These are phyloP conservation scores for Hypoxylon sp. DNA, from an alignment of 2,329 filamentous ascomycete species.

Conservation along the genomic window DNA sequence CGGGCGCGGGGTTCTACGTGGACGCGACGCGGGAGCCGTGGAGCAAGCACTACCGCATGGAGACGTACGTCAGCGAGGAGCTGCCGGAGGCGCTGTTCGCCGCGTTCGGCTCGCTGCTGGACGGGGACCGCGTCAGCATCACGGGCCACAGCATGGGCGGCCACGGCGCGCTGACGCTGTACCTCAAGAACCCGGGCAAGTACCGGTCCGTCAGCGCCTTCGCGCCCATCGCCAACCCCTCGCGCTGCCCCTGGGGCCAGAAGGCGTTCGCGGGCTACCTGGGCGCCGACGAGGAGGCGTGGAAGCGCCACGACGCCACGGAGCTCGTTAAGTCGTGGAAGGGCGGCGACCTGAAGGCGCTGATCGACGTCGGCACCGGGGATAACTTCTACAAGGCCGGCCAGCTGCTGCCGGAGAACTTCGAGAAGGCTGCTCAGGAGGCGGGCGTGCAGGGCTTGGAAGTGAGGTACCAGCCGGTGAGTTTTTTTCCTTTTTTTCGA, in stretches of 20 bases:
- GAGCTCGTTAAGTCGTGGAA: constrained; percentile 81
- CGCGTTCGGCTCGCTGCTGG: constrained; percentile 76
- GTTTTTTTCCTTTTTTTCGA: constrained; percentile 42
- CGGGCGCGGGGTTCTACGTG: constrained; percentile 93
- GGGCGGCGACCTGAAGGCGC: constrained; percentile 73
- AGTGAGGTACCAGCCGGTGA: constrained; percentile 83
- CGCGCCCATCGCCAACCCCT: constrained; percentile 89
- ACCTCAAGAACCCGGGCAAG: constrained; percentile 88
- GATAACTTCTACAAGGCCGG: constrained; percentile 97
- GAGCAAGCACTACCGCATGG: constrained; percentile 88
- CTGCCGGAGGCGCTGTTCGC: constrained; percentile 82
- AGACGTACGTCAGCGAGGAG: constrained; percentile 90
- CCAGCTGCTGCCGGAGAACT: constrained; percentile 94
- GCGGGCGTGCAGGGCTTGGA: constrained; percentile 79
- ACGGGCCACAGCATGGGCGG: constrained; percentile 98
- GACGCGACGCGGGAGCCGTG: constrained; percentile 84
- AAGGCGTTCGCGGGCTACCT: constrained; percentile 96
- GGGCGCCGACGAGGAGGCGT: constrained; percentile 77
- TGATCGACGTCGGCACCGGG: constrained; percentile 93
- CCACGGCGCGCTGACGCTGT: constrained; percentile 92
- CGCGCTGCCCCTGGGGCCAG: constrained; percentile 89
- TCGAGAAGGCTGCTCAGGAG: constrained; percentile 82
- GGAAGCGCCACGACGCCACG: constrained; percentile 92
- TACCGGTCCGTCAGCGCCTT: constrained; percentile 93
- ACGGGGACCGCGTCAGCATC: constrained; percentile 79